Evolutionary conservation across 805 yeast species (phyloP).

Genomic region (Spathaspora boniae): DNA sequence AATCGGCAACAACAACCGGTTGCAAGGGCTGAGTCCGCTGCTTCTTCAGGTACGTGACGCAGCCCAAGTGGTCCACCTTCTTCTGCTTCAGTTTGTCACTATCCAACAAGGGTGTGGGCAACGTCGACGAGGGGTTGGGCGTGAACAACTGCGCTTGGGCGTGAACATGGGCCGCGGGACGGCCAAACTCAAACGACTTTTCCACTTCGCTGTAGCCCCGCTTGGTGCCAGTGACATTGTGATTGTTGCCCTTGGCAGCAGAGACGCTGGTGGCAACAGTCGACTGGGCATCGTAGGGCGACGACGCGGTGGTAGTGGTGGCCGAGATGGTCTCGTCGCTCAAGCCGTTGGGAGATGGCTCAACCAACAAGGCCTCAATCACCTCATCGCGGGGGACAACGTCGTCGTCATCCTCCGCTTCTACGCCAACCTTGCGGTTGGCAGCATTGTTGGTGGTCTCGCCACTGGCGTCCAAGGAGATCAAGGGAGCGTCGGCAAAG

Average conservation of each 20-base stretch:
- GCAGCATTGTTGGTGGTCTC: no score
- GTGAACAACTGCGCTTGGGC: slow-evolving; percentile 23
- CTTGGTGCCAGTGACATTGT: slow-evolving; percentile 6
- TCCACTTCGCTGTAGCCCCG: slow-evolving; percentile 23
- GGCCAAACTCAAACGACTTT: slow-evolving; percentile 23
- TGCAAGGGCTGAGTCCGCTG: slow-evolving; percentile 67
- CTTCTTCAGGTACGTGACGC: slow-evolving; percentile 74
- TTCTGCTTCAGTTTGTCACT: slow-evolving; percentile 9
- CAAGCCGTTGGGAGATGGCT: slow-evolving; percentile 11
- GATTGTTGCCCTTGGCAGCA: slow-evolving; percentile 1
- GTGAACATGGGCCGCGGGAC: no score
- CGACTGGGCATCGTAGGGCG: slow-evolving; percentile 1
- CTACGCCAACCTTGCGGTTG: no score
- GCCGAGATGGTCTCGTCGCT: slow-evolving; percentile 12
- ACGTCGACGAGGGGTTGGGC: slow-evolving; percentile 28
- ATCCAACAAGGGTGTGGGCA: slow-evolving; percentile 32
- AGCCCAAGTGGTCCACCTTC: slow-evolving; percentile 68
- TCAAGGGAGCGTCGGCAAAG: slow-evolving; percentile 11
- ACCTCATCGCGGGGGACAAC: slow-evolving; percentile 8
- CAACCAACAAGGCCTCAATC: slow-evolving; percentile 2
- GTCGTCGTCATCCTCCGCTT: slow-evolving; percentile 7
- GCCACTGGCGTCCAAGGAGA: slow-evolving; percentile 7
- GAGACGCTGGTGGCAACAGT: slow-evolving; percentile 3
- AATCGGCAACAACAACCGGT: slow-evolving; percentile 57
- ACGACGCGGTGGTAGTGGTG: slow-evolving; percentile 4